A percentile compares a stretch with the other conserved stretches of the same genome.
These are phyloP conservation scores for Colletotrichum tofieldiae DNA, from an alignment of 2,329 filamentous ascomycete genomes.

Conservation along the genomic window DNA sequence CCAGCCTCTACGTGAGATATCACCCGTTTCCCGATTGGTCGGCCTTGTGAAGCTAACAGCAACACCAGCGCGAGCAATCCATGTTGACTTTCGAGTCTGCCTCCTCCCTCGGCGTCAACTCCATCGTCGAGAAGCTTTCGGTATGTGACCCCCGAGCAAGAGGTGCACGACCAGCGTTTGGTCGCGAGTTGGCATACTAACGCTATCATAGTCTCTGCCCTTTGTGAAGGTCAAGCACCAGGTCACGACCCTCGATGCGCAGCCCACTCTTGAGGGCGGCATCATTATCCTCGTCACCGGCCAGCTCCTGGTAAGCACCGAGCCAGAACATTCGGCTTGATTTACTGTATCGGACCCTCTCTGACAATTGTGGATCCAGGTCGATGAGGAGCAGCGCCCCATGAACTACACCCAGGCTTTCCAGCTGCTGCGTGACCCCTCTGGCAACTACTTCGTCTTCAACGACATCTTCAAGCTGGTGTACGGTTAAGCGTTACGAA, in stretches of 20 bases:
- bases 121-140: conserved; percentile 85
- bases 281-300: conserved; percentile 93
- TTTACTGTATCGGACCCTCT: conserved; percentile 1
- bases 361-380: conserved; percentile 62
- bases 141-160: conserved; percentile 65
- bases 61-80: conserved; percentile 79
- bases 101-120: conserved; percentile 73
- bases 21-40: conserved; percentile 13
- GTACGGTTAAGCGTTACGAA: conserved; percentile 66
- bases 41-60: conserved; percentile 11
- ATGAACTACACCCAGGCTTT: conserved; percentile 95
- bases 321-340: neutral
- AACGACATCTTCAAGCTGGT: conserved; percentile 97
- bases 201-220: conserved; percentile 66
- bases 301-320: conserved; percentile 78
- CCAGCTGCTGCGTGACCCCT: conserved; percentile 80
- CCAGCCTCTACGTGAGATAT: conserved; percentile 82
- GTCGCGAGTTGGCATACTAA: conserved; percentile 24
- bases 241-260: conserved; percentile 84
- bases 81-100: conserved; percentile 94
- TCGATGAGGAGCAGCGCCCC: conserved; percentile 87
- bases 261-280: conserved; percentile 80
- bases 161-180: neutral
- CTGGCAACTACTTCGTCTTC: conserved; percentile 85
- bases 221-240: conserved; percentile 88